Base-by-base conservation (phyloP, 768 basidiomycete species). In the Mycena olivaceomarginata region DNA sequence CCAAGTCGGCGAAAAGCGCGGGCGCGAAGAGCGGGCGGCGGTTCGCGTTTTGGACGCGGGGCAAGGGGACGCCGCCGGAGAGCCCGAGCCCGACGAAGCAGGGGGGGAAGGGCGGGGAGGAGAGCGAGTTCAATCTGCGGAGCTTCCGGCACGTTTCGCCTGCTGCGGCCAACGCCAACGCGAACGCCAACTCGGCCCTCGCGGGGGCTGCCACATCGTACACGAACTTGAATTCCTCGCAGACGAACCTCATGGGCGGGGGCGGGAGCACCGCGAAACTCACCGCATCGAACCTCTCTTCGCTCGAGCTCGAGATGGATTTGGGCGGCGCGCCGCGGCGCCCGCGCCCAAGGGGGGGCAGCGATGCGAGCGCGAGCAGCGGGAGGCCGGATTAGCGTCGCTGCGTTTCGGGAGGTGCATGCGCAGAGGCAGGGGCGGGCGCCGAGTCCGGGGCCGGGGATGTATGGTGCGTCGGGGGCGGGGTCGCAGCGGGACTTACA, bases 331-430 rank as follows among this genome's bases (percentile, higher is more conserved):
- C 68, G 15, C 43, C 72, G 59, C 57, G 69, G 10, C 64, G 72
- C 0, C 78, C 75, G 46, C 64, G 78, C 2, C 72, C 78, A 15
- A 66, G 72, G 2, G 59, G 75, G n/a, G 31, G 53, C 43, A 25
- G 20, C 59, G 78, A 79, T 18, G 77, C 72, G 39, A 39, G 53
- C 51, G 72, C 68, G 59, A 37, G 43, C 22, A 37, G 43, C 22
- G 31, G 31, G 48, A 59, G 59, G 59, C 77, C 91, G 94, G 69
- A 96, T 96, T 37, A 94, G 94, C 10, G 93, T 96, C 43, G 95
- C 94, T 3, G 95, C 95, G 4, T 96, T 96, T 82, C 91, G 94
- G 70, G 95, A 96, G 86, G 94, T 91, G 22, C 94, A 95, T 72
- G 93, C 94, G 5, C 87, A 25, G 25, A 1, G 25, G 1, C 25